These are phyloP conservation scores for Neurospora tetraspora DNA, from an alignment of 495 filamentous ascomycete genomes.

Conservation along the genomic window DNA sequence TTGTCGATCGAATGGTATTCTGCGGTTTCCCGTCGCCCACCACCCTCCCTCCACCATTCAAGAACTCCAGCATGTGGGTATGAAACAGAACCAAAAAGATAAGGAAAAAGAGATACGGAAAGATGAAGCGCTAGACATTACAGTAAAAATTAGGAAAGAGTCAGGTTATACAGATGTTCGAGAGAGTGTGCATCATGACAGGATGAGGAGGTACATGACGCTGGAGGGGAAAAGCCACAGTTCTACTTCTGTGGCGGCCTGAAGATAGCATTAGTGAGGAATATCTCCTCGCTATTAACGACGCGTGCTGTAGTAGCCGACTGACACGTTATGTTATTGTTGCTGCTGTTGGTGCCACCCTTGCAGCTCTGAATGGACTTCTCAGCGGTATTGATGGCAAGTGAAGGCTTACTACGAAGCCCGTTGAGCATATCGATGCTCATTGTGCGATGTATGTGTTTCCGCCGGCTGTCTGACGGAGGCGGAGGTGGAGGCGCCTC, in stretches of 20 bases:
- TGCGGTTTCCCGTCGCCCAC: neutral
- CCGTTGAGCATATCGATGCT: conserved; percentile 31
- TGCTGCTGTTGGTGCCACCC: neutral
- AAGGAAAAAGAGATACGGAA: neutral
- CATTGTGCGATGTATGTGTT: conserved; percentile 24
- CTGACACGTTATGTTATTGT: neutral
- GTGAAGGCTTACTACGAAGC: conserved; percentile 10
- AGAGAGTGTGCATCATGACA: neutral
- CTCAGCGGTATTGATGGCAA: conserved; percentile 11
- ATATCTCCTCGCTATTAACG: conserved; percentile 19
- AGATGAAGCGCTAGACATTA: neutral
- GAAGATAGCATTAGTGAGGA: conserved; percentile 38
- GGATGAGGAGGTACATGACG: neutral
- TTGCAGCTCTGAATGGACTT: conserved; percentile 9
- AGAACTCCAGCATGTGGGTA: neutral
- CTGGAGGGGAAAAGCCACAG: neutral
- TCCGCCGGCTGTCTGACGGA: conserved; percentile 18
- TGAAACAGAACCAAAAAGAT: neutral
- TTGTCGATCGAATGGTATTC: neutral
- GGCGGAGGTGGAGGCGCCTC: neutral
- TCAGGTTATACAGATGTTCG: neutral
- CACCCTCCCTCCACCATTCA: neutral
- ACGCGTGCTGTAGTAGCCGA: conserved; percentile 5
- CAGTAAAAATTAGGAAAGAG: neutral
- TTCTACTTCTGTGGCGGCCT: conserved; percentile 5